Evolutionary conservation across 106 monocot species (phyloP).

Genomic region (Apostasia ramifera): DNA sequence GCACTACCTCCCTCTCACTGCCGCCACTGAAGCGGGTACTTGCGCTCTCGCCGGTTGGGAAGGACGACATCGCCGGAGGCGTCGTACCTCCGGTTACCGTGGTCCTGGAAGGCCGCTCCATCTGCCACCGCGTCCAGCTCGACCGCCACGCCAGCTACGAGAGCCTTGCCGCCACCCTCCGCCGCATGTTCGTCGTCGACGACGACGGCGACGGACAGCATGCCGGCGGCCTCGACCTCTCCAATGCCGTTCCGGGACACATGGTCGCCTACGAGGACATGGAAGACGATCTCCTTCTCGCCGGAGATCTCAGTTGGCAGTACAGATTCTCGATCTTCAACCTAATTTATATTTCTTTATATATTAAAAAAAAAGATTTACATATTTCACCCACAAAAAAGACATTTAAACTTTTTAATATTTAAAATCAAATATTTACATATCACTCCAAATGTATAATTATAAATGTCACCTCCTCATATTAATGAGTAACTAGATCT

Average conservation of each 20-base stretch:
- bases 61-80: not conserved
- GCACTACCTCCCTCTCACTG: not conserved
- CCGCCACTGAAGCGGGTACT: not conserved
- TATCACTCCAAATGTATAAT: too few species aligned
- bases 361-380: too few species aligned
- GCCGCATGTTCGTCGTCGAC: constrained; percentile 48
- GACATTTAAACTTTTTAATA: too few species aligned
- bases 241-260: constrained; percentile 75
- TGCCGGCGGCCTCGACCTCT: constrained; percentile 27
- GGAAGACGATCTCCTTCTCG: constrained; percentile 85
- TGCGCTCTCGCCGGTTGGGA: not conserved
- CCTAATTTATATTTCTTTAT: too few species aligned
- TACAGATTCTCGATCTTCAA: constrained; percentile 8
- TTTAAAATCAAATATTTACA: too few species aligned
- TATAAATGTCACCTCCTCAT: too few species aligned
- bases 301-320: constrained; percentile 83
- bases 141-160: constrained; percentile 47
- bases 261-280: constrained; percentile 83
- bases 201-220: constrained; percentile 5
- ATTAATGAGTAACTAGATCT: too few species aligned
- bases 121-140: constrained; percentile 71
- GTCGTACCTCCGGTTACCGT: constrained; percentile 57
- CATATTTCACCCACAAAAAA: too few species aligned
- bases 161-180: constrained; percentile 62
- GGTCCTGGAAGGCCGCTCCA: constrained; percentile 69